Percentiles rank a stretch among this genome's conserved stretches.
phyloP scores from a whole-genome alignment of 331 rosid genomes.

The Rhamnella rubrinervis region DNA sequence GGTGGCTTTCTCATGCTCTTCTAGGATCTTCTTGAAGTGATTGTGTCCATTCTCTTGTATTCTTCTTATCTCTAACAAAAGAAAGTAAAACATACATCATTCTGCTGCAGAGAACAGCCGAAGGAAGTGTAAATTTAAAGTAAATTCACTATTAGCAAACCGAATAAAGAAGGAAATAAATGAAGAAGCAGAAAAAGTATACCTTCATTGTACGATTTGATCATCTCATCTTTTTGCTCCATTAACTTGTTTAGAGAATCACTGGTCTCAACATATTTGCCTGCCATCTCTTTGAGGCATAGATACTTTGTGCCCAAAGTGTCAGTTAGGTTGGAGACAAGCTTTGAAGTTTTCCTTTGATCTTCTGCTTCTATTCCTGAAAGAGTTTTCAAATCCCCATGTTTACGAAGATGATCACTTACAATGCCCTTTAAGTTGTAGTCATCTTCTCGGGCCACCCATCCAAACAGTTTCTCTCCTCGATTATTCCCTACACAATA shows the following conservation, averaged over 20 bases:
- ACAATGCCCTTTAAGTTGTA: conserved; percentile 29
- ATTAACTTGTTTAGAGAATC: conserved; percentile 33
- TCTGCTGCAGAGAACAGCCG: conserved; percentile 10
- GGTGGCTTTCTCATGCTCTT: conserved; percentile 44
- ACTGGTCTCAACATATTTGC: conserved; percentile 32
- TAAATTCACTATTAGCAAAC: not conserved
- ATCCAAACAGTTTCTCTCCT: conserved; percentile 59
- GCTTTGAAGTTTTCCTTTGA: conserved; percentile 42
- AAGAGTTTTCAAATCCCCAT: conserved; percentile 74
- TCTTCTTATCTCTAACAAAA: conserved; percentile 46
- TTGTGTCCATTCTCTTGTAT: conserved; percentile 39
- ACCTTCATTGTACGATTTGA: conserved; percentile 46
- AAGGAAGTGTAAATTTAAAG: conserved; percentile 11
- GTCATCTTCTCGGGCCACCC: conserved; percentile 82
- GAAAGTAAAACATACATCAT: conserved; percentile 16
- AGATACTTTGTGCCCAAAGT: conserved; percentile 40
- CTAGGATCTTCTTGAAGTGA: conserved; percentile 29
- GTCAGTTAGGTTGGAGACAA: conserved; percentile 44
- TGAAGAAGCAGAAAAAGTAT: not conserved
- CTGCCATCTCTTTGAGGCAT: conserved; percentile 36
- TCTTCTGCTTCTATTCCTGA: conserved; percentile 73
- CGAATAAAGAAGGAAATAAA: not conserved
- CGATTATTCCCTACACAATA: conserved; percentile 23
- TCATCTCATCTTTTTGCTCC: conserved; percentile 40
- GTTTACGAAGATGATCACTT: conserved; percentile 53